These are phyloP conservation scores for Leccinellum rugosiceps DNA, from an alignment of 768 basidiomycete species.

Conservation along the genomic window DNA sequence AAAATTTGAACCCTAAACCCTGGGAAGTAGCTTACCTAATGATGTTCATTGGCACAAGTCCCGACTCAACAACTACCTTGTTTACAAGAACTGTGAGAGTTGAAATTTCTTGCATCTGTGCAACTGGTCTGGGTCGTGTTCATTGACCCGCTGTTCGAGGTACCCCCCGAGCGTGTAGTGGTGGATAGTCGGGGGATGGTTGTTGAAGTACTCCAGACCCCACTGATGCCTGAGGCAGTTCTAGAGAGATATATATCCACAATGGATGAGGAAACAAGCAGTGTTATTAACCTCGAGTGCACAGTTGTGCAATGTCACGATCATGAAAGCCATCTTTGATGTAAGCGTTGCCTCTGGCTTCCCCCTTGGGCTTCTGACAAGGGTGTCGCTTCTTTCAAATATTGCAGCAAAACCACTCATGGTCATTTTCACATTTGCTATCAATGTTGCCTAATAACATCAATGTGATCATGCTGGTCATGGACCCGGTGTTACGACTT, in stretches of 20 bases:
- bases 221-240: neutral
- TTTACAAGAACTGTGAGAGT: too few species aligned
- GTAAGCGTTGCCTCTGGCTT: constrained; percentile 1
- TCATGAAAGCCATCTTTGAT: constrained; percentile 9
- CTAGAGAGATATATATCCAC: neutral
- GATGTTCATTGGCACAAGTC: too few species aligned
- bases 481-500: too few species aligned
- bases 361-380: too few species aligned
- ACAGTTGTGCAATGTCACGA: neutral
- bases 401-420: constrained; percentile 19
- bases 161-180: neutral
- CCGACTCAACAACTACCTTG: too few species aligned
- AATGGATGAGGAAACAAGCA: constrained; percentile 1
- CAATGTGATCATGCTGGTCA: too few species aligned
- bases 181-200: accelerated
- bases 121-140: constrained; percentile 15
- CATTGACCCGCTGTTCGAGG: constrained; percentile 16
- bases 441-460: neutral
- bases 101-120: too few species aligned
- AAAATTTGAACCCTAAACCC: too few species aligned
- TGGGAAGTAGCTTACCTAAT: too few species aligned
- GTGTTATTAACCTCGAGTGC: neutral
- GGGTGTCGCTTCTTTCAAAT: too few species aligned
- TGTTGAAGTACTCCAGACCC: neutral
- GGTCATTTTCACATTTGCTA: constrained; percentile 16